Evolutionary conservation across 1,139 yeast species (phyloP).

Genomic region (Magnusiomyces paraingens): DNA sequence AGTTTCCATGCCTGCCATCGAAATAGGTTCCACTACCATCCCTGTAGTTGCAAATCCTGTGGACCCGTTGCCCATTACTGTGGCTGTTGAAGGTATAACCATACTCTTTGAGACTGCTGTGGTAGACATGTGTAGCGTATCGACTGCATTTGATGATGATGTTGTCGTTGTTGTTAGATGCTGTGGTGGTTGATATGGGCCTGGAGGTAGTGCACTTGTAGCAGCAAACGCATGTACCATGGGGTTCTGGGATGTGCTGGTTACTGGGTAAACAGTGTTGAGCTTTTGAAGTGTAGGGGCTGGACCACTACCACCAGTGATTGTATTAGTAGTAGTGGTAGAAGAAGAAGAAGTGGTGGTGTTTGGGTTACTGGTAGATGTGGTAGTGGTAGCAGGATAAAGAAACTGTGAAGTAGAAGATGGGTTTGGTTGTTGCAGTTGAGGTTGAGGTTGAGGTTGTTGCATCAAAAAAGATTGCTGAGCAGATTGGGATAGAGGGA

Average conservation of each 20-base stretch:
- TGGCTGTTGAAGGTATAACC: too few species aligned
- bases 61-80: too few species aligned
- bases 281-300: too few species aligned
- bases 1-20: background rate
- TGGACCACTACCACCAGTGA: too few species aligned
- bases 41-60: background rate
- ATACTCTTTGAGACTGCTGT: too few species aligned
- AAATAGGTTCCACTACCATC: background rate
- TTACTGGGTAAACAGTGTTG: too few species aligned
- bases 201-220: background rate
- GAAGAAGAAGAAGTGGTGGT: background rate
- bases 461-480: background rate
- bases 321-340: background rate
- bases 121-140: background rate
- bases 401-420: too few species aligned
- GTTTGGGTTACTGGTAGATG: background rate
- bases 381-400: background rate
- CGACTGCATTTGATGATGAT: background rate
- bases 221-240: background rate
- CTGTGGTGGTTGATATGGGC: background rate
- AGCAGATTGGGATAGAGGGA: constrained; percentile 11
- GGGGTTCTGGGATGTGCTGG: too few species aligned
- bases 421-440: background rate
- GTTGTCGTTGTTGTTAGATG: background rate
- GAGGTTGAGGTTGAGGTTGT: background rate